phyloP scores from a whole-genome alignment of 75 land plant genomes.

The Pinus taeda region DNA sequence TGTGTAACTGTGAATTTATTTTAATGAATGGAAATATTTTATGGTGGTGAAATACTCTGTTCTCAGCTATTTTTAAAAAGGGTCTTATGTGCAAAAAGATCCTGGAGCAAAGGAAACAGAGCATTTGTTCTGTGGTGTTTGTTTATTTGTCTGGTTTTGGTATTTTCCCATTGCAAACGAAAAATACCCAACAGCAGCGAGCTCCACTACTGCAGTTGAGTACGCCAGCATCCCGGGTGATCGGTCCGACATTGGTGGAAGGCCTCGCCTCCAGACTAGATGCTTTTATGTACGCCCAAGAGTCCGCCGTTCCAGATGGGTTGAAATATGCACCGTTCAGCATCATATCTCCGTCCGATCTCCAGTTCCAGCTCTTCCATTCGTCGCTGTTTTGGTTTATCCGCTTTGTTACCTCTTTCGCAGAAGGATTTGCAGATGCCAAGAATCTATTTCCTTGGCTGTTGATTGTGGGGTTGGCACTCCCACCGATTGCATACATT shows the following conservation, averaged over 20 bases:
- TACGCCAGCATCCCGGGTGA: constrained; percentile 52
- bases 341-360: constrained; percentile 68
- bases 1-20: too few species aligned
- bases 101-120: too few species aligned
- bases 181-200: too few species aligned
- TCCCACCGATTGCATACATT: constrained; percentile 51
- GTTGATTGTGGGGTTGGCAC: constrained; percentile 32
- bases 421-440: constrained; percentile 14
- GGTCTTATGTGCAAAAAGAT: too few species aligned
- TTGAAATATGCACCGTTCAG: constrained; percentile 80
- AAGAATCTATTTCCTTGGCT: constrained; percentile 38
- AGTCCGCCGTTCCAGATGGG: constrained; percentile 52
- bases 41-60: too few species aligned
- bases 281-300: constrained; percentile 46
- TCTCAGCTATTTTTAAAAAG: too few species aligned
- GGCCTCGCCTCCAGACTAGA: constrained; percentile 44
- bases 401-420: constrained; percentile 73
- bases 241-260: constrained; percentile 30
- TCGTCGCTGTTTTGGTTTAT: constrained; percentile 41
- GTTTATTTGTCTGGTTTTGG: too few species aligned
- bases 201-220: neutral
- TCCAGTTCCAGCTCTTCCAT: constrained; percentile 80
- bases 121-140: too few species aligned
- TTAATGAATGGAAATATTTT: too few species aligned
- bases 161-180: too few species aligned